Percentiles rank a stretch among this genome's conserved stretches.
Conservation (phyloP, 2,329 filamentous ascomycete genomes). For the Sclerotinia subarctica region DNA sequence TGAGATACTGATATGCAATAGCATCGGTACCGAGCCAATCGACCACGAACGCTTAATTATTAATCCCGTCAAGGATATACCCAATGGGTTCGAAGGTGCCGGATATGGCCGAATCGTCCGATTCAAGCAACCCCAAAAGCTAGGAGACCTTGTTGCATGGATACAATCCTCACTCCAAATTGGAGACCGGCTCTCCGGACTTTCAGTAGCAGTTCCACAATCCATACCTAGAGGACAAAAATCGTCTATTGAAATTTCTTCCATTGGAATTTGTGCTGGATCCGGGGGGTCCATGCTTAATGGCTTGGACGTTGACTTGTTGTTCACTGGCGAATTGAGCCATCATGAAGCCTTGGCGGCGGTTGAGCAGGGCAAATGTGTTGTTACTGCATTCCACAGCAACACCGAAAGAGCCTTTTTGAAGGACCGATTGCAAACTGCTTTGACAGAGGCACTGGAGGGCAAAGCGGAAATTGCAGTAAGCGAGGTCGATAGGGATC, state of each 20-base stretch:
- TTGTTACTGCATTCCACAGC: constrained; percentile 85
- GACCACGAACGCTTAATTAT: constrained; percentile 31
- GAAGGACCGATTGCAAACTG: constrained; percentile 63
- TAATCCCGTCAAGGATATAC: constrained; percentile 30
- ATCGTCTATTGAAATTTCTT: constrained; percentile 49
- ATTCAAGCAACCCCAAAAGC: constrained; percentile 30
- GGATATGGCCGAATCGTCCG: constrained; percentile 39
- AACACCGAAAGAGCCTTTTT: constrained; percentile 89
- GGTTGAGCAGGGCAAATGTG: constrained; percentile 76
- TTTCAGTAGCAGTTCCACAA: constrained; percentile 38
- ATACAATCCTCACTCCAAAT: constrained; percentile 30
- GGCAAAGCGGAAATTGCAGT: constrained; percentile 63
- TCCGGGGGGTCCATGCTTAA: constrained; percentile 77
- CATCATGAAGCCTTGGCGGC: constrained; percentile 89
- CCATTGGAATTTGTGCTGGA: constrained; percentile 84
- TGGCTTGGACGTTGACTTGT: constrained; percentile 67
- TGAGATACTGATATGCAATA: constrained; percentile 27
- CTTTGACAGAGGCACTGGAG: constrained; percentile 58
- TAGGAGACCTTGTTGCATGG: constrained; percentile 30
- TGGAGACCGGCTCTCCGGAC: constrained; percentile 22
- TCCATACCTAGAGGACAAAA: constrained; percentile 24
- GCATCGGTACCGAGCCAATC: not conserved
- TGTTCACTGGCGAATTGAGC: constrained; percentile 89
- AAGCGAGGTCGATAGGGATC: constrained; percentile 80
- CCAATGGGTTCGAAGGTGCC: constrained; percentile 32